A percentile compares a stretch with the other conserved stretches of the same genome.
Conservation (phyloP, 108 stramenopile species). For the Cyclotella cryptica region DNA sequence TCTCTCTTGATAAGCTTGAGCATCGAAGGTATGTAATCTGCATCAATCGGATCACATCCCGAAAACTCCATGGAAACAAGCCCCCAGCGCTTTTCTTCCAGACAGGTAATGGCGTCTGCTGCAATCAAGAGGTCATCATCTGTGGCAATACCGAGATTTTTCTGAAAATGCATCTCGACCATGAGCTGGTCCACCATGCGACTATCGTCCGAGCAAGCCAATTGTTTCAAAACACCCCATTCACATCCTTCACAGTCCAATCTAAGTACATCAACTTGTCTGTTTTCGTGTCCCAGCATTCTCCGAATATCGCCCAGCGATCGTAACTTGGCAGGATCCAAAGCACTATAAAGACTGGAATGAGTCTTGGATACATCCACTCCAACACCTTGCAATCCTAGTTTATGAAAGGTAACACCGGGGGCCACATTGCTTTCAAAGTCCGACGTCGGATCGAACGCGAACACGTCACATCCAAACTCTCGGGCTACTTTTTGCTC, state of each 20-base stretch:
- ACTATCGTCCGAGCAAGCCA: constrained; percentile 24
- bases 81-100: constrained; percentile 28
- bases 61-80: constrained; percentile 24
- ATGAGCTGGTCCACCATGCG: constrained; percentile 24
- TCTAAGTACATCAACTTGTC: constrained; percentile 62
- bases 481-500: constrained; percentile 12
- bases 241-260: constrained; percentile 75
- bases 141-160: constrained; percentile 27
- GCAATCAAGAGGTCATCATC: constrained; percentile 29
- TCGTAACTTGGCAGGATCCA: constrained; percentile 19
- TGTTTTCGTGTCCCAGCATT: constrained; percentile 52
- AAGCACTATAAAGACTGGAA: constrained; percentile 5
- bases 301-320: constrained; percentile 41
- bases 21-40: constrained; percentile 1
- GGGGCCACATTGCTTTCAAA: constrained; percentile 9
- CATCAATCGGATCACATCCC: constrained; percentile 20
- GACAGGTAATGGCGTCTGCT: constrained; percentile 29
- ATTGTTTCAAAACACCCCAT: constrained; percentile 32
- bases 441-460: constrained; percentile 28
- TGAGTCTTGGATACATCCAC: constrained; percentile 25
- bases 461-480: constrained; percentile 31
- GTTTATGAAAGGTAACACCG: constrained; percentile 20
- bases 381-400: constrained; percentile 17
- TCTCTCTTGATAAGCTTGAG: background rate
- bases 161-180: constrained; percentile 41